Evolutionary conservation across 306 rosid species (phyloP).

Genomic region (Trifolium dubium): DNA sequence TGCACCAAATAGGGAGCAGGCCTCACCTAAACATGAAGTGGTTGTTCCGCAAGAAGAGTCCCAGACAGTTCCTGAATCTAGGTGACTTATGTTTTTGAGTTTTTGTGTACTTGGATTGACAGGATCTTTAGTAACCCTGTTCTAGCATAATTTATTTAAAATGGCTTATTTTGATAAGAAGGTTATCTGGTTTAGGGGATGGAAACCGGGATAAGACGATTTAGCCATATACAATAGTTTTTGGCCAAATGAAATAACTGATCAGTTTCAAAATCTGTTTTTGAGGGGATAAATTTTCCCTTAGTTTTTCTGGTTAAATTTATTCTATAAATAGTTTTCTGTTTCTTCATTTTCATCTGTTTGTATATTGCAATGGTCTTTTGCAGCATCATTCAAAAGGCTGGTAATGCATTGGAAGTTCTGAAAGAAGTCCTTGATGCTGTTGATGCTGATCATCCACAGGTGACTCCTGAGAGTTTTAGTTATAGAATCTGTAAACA

Average conservation of each 20-base stretch:
- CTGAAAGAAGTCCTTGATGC: slow-evolving; percentile 93
- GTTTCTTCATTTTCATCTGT: slow-evolving; percentile 21
- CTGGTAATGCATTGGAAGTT: slow-evolving; percentile 78
- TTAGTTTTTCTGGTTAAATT: not conserved
- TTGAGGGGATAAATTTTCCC: not conserved
- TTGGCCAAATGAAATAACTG: slow-evolving; percentile 32
- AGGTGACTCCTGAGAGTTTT: slow-evolving; percentile 56
- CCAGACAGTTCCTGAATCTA: slow-evolving; percentile 71
- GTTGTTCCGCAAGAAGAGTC: slow-evolving; percentile 59
- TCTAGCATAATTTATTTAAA: slow-evolving; percentile 8
- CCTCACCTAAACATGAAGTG: slow-evolving; percentile 53
- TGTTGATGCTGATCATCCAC: slow-evolving; percentile 69
- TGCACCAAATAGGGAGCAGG: slow-evolving; percentile 60
- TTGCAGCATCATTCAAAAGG: slow-evolving; percentile 87
- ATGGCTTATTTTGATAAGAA: slow-evolving; percentile 13
- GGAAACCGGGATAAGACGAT: slow-evolving; percentile 19
- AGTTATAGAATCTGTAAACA: slow-evolving; percentile 27
- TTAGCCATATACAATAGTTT: slow-evolving; percentile 24
- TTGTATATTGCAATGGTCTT: slow-evolving; percentile 27
- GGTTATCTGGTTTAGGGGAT: slow-evolving; percentile 27
- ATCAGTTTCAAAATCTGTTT: slow-evolving; percentile 27
- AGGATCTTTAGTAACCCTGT: slow-evolving; percentile 23
- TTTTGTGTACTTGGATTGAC: slow-evolving; percentile 33
- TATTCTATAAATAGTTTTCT: not conserved
- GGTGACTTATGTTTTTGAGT: slow-evolving; percentile 56